A percentile compares a stretch with the other conserved stretches of the same genome.
These are phyloP conservation scores for Xylaria sp. DNA, from an alignment of 495 filamentous ascomycete species.

Conservation along the genomic window DNA sequence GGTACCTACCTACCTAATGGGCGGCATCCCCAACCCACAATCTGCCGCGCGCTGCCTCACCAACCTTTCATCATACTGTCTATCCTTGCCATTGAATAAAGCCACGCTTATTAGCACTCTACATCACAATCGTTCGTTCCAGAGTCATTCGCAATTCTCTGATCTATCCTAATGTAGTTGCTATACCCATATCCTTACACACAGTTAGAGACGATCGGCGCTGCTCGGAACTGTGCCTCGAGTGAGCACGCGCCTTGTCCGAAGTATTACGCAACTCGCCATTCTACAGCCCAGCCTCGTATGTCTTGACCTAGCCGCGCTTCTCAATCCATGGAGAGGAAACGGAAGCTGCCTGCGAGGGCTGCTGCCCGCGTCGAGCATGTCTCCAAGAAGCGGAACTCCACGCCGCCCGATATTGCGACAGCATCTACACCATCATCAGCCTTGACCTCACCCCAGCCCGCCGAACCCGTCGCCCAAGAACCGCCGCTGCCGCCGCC, in stretches of 20 bases:
- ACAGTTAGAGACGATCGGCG: conserved; percentile 3
- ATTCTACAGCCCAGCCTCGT: neutral
- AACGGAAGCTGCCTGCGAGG: conserved; percentile 63
- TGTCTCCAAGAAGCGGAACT: conserved; percentile 55
- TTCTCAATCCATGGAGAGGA: conserved; percentile 55
- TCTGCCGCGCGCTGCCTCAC: neutral
- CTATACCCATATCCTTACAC: neutral
- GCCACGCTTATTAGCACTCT: neutral
- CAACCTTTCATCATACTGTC: neutral
- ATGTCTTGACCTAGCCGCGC: conserved; percentile 7
- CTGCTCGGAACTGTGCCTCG: neutral
- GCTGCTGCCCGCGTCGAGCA: conserved; percentile 59
- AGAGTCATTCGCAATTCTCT: neutral
- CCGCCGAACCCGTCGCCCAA: conserved; percentile 40
- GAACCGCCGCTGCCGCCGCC: conserved; percentile 60
- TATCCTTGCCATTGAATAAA: neutral
- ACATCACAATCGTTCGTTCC: neutral
- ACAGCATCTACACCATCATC: conserved; percentile 44
- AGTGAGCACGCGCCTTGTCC: neutral
- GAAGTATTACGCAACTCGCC: conserved; percentile 1
- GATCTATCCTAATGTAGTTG: neutral
- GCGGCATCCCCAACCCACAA: neutral
- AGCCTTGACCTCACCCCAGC: conserved; percentile 41
- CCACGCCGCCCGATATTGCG: conserved; percentile 50
- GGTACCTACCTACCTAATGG: too few relatives aligned